Conservation (phyloP, 768 basidiomycete genomes). For the Tricholoma bakamatsutake region DNA sequence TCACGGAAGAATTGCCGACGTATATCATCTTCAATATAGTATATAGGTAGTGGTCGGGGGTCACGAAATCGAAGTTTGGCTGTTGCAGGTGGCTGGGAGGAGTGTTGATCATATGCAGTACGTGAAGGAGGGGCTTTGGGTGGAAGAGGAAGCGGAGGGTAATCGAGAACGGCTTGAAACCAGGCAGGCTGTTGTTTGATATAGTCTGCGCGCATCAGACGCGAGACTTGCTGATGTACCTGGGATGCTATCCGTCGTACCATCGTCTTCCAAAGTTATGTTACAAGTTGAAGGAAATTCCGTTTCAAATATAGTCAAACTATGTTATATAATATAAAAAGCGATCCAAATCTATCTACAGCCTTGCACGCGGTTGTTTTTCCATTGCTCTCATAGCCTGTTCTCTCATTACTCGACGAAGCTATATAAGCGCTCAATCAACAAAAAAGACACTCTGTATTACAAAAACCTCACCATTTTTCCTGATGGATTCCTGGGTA, state of each 20-base stretch:
- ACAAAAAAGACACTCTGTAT: background rate
- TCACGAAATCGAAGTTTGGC: conserved; percentile 32
- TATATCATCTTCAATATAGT: conserved; percentile 80
- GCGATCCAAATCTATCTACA: too few species aligned
- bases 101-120: conserved; percentile 45
- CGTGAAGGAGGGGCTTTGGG: conserved; percentile 62
- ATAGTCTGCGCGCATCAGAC: conserved; percentile 64
- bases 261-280: conserved; percentile 33
- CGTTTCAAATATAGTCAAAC: too few species aligned
- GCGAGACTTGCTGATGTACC: conserved; percentile 83
- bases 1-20: conserved; percentile 91
- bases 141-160: conserved; percentile 86
- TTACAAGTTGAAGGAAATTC: background rate
- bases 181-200: conserved; percentile 68
- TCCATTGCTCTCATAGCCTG: conserved; percentile 26
- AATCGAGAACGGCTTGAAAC: conserved; percentile 78
- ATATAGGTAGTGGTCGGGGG: conserved; percentile 51
- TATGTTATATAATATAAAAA: too few species aligned
- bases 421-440: conserved; percentile 12
- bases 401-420: conserved; percentile 49
- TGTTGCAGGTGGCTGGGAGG: conserved; percentile 13
- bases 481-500: conserved; percentile 72
- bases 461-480: conserved; percentile 41
- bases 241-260: conserved; percentile 78
- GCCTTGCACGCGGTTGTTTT: conserved; percentile 4